Evolutionary conservation across 2,329 filamentous ascomycete genomes (phyloP), one percentile per base, ranked within the genome.

Genomic region (Fusarium dimerum): DNA sequence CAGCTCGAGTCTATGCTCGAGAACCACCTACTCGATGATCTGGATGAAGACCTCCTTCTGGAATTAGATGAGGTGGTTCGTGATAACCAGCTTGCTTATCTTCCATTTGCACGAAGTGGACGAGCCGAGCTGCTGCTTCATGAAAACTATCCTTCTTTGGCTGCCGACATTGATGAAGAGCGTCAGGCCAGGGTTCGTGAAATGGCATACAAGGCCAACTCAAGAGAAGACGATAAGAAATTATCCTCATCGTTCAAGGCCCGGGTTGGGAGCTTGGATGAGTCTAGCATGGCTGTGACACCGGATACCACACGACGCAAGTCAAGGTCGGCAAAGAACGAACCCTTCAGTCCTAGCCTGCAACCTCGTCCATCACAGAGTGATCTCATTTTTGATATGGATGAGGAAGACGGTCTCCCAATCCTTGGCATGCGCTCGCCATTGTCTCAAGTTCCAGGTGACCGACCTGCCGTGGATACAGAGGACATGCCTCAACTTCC

Each of bases 321-420:
- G 52, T 75, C 75, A 1, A 82, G 77, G 50, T 62, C 62, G 6
- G 64, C 64, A 17, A 74, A 71, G 13, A 85, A 85, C 56, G 83
- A 84, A 54, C 77, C 79, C 0, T 78, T 82, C 47, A 90, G 85
- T 50, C 90, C 91, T 1, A 78, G 75, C 16, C 76, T 94, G 42
- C 86, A 83, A 49, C 79, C 87, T 1, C 91, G 85, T 63, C 80
- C 79, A 17, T 92, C 88, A 1, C 76, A 80, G 1, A 80, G 79
- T 38, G 92, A 97, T 61, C 79, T 97, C 49, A 96, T 96, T 70
- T 97, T 97, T 66, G 85, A 90, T 59, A 97, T 97, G 92, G 93
- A 96, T 52, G 92, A 95, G 38, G 90, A 92, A 41, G 80, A 79
- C 10, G 58, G 64, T 1, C 63, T 69, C 7, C 61, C 59, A 1